Evolutionary conservation across 345 rosid genomes (phyloP), one percentile per base, ranked within the genome.

Genomic region (Populus davidiana): DNA sequence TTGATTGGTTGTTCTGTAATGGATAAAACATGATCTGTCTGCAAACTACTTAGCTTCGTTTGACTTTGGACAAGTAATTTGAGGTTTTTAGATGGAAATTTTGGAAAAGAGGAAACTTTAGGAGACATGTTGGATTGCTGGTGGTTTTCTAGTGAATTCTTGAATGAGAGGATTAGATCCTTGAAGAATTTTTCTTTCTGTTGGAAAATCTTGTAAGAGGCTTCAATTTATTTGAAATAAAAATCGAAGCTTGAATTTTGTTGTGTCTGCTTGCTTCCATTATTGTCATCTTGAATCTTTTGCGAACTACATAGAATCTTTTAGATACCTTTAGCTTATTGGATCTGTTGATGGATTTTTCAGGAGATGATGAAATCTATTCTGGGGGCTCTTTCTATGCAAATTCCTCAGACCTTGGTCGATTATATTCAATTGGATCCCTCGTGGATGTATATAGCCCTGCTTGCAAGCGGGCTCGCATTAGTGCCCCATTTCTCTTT

Each of bases 361-460:
- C 85, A 91, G 96, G 93, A 18, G 93, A 87, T 20, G 90, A 83
- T 89, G 90, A 91, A 70, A 86, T 91, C 84, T 84, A 78, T 81
- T 76, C 88, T 44, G 87, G 86, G 56, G 87, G 87, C 2, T 87
- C 90, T 13, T 78, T 86, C 73, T 79, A 77, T 39, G 39, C 86
- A 72, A 86, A 79, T 78, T 78, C 85, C 33, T 64, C 80, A 74
- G 89, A 85, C 70, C 77, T 83, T 80, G 88, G 79, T 71, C 80
- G 84, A 43, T 80, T 84, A 52, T 84, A 77, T 70, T 86, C 91
- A 2, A 73, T 84, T 74, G 86, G 85, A 74, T 72, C 89, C 73
- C 59, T 79, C 61, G 82, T 82, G 76, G 93, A 87, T 83, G 61
- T 78, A 1, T 89, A 82, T 80, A 82, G 80, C 77, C 90, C 91